Evolutionary conservation across 2,329 filamentous ascomycete species (phyloP).

Genomic region (Sclerotinia glacialis): DNA sequence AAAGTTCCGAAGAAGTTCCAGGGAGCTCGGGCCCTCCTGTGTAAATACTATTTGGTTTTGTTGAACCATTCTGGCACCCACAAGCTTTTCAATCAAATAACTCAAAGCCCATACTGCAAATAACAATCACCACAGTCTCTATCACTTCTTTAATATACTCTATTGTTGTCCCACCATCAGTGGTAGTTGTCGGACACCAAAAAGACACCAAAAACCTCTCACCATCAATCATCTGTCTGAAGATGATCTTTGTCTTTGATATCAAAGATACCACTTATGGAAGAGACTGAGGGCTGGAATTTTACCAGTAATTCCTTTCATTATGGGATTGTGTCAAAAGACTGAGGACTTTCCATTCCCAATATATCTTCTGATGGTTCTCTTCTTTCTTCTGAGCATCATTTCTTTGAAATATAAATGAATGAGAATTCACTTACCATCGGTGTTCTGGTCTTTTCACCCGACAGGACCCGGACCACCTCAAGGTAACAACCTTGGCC

Average conservation of each 20-base stretch:
- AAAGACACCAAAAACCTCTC: neutral
- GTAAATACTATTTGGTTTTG: neutral
- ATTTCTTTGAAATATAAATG: neutral
- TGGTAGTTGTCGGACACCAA: too few relatives aligned
- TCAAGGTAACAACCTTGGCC: neutral
- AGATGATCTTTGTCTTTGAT: neutral
- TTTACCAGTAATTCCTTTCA: too few relatives aligned
- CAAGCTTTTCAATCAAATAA: constrained; percentile 1
- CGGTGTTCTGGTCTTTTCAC: neutral
- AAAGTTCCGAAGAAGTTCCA: neutral
- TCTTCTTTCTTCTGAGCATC: neutral
- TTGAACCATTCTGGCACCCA: neutral
- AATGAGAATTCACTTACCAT: constrained; percentile 1
- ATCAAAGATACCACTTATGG: neutral
- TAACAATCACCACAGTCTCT: neutral
- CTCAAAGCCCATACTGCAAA: neutral
- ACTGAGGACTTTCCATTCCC: neutral
- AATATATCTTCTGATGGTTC: neutral
- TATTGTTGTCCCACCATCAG: neutral
- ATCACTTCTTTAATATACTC: neutral
- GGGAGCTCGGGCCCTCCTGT: constrained; percentile 4
- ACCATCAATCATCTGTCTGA: neutral
- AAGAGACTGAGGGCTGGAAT: neutral
- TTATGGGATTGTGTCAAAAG: too few relatives aligned
- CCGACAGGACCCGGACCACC: neutral